Conservation (phyloP, 2,329 filamentous ascomycete genomes). For the Pseudogymnoascus sp. region DNA sequence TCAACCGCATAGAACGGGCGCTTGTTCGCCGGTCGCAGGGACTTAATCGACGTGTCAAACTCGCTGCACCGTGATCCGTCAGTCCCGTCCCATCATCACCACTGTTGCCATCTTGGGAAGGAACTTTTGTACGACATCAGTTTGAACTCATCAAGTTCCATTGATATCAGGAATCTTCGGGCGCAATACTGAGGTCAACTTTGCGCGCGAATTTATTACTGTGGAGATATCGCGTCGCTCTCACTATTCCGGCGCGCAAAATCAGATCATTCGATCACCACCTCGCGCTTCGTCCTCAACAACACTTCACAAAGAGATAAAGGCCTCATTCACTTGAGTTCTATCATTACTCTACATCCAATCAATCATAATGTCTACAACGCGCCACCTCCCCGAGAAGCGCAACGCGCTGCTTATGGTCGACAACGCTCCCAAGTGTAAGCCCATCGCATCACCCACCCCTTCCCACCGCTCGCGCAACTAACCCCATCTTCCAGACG, state of each 20-base stretch:
- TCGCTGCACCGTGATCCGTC: background rate
- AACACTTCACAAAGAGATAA: background rate
- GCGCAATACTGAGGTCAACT: background rate
- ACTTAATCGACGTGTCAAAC: conserved; percentile 7
- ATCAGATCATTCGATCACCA: background rate
- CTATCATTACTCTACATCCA: background rate
- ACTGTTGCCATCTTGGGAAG: background rate
- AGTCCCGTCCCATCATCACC: conserved; percentile 1
- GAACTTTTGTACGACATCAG: background rate
- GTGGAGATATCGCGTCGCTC: conserved; percentile 2
- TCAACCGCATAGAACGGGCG: background rate
- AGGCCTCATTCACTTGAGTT: background rate
- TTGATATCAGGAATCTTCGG: background rate
- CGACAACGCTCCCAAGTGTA: conserved; percentile 10
- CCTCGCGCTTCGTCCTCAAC: background rate
- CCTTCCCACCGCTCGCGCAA: background rate
- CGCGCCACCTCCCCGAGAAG: conserved; percentile 8
- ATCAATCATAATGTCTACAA: background rate
- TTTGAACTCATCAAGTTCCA: background rate
- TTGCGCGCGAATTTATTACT: background rate
- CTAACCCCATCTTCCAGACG: conserved; percentile 9
- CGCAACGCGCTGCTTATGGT: conserved; percentile 11
- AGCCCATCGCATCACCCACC: background rate
- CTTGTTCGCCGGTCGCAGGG: conserved; percentile 1
- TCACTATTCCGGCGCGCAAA: background rate